Evolutionary conservation across 208 protist genomes (phyloP), one percentile per base, ranked within the genome.

Genomic region (Acanthamoeba triangularis): DNA sequence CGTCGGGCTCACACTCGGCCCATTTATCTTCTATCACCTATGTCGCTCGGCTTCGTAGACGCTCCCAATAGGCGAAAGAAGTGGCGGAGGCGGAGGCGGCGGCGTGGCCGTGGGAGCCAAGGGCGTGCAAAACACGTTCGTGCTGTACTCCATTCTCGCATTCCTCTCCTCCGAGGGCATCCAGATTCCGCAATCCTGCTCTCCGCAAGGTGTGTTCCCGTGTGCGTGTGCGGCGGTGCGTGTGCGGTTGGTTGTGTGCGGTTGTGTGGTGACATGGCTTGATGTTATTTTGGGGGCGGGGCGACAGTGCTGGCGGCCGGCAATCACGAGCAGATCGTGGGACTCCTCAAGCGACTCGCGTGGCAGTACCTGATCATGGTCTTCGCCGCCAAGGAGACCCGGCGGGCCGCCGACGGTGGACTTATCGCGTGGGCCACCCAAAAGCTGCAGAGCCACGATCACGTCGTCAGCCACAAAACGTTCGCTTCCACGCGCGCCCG

Each of bases 281-380:
- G 52, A 23, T 23, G 52, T 14, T 14, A 52, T 11, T 52, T 14
- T 14, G 7, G 49, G 49, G 11, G 49, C 11, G 52, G 18, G 18
- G 18, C 52, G 52, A 5, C 82, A 90, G 82, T 61, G 33, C 56
- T 90, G 35, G 82, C 82, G 82, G 18, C 47, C 11, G 82, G 82
- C 20, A 65, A 61, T 35, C 82, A 61, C 25, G 82, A 56, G 44
- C 82, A 90, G 56, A 56, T 90, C 28, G 33, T 90, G 16, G 82
- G 41, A 23, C 82, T 90, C 1, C 13, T 90, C 3, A 90, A 90
- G 35, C 25, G 82, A 37, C 82, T 90, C 20, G 82, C 82, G 28
- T 90, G 82, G 82, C 82, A 90, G 20, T 90, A 90, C 49, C 82
- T 90, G 47, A 90, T 90, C 56, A 65, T 90, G 56, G 49, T 13